Evolutionary conservation across 176 grass and related monocot genomes (phyloP), one percentile per base, ranked within the genome.

Genomic region (Chloris gayana): DNA sequence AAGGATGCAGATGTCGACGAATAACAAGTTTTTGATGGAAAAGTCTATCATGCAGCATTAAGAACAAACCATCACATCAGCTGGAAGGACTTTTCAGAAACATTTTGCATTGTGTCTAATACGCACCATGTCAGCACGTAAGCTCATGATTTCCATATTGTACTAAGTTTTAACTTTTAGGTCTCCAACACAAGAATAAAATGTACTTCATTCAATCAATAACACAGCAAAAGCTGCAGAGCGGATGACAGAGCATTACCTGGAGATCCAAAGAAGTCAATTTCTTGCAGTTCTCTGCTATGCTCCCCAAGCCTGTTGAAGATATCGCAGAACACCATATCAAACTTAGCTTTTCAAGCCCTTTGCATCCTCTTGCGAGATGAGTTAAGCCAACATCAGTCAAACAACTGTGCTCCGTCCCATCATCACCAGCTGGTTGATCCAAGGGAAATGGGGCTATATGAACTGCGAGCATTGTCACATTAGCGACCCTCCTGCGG

Each of bases 221-320:
- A 68, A 69, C 62, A 70, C 21, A 70, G 19, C 9, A 62, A 70
- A 80, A 70, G 37, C 15, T 29, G 56, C n/a, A 73, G 24, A 88
- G 69, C 17, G 68, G 21, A 59, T 25, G 42, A 37, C 22, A 76
- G 6, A 21, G 7, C 2, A 77, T 82, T 86, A 94, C 95, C 95
- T 97, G 89, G 65, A 97, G 85, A 65, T 94, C 89, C 85, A 97
- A 85, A 49, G 89, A 92, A 83, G 75, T 87, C 60, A 97, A 87
- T 7, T 72, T 84, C 82, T 82, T 92, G 83, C 92, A 97, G 47
- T 85, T 85, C 53, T 97, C 85, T 49, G 92, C 77, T 84, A 97
- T 75, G 24, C 78, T 94, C 73, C 68, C 63, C 72, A 97, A 91
- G 12, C 91, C 91, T 54, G 74, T 64, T 33, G 95, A 97, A 19